Evolutionary conservation across 2,329 filamentous ascomycete genomes (phyloP).

Genomic region (Helotiales sp.): DNA sequence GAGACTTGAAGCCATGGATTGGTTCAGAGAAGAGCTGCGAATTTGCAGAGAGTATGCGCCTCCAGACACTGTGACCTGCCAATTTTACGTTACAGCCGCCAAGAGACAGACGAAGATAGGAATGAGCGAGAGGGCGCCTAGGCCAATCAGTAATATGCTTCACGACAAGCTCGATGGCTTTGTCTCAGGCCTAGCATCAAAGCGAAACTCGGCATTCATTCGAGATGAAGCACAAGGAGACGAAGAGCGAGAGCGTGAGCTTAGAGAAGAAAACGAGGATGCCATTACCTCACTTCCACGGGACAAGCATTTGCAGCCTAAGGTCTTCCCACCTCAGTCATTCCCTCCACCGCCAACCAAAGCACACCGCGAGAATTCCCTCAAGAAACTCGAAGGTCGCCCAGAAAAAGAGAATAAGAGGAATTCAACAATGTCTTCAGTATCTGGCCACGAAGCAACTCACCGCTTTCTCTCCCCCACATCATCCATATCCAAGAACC

Average conservation of each 20-base stretch:
- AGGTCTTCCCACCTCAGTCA: conserved; percentile 37
- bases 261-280: conserved; percentile 82
- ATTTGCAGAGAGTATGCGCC: conserved; percentile 90
- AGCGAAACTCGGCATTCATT: conserved; percentile 82
- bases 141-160: conserved; percentile 72
- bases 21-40: conserved; percentile 92
- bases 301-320: conserved; percentile 61
- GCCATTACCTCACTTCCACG: conserved; percentile 78
- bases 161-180: conserved; percentile 88
- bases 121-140: conserved; percentile 47
- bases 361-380: conserved; percentile 40
- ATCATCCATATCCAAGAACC: conserved; percentile 12
- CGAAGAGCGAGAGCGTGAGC: conserved; percentile 73
- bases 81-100: conserved; percentile 88
- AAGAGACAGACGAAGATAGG: conserved; percentile 43
- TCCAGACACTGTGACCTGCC: conserved; percentile 84
- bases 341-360: conserved; percentile 34
- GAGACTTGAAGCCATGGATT: conserved; percentile 89
- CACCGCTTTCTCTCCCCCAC: conserved; percentile 30
- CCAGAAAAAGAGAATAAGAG: conserved; percentile 30
- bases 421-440: conserved; percentile 12
- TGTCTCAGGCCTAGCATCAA: conserved; percentile 82
- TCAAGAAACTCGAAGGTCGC: conserved; percentile 50
- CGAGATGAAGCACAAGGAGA: conserved; percentile 79
- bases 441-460: conserved; percentile 42